A percentile compares a stretch with the other conserved stretches of the same genome.
phyloP scores from a whole-genome alignment of 163 green algal genomes.

The Coccomyxa subellipsoidea region DNA sequence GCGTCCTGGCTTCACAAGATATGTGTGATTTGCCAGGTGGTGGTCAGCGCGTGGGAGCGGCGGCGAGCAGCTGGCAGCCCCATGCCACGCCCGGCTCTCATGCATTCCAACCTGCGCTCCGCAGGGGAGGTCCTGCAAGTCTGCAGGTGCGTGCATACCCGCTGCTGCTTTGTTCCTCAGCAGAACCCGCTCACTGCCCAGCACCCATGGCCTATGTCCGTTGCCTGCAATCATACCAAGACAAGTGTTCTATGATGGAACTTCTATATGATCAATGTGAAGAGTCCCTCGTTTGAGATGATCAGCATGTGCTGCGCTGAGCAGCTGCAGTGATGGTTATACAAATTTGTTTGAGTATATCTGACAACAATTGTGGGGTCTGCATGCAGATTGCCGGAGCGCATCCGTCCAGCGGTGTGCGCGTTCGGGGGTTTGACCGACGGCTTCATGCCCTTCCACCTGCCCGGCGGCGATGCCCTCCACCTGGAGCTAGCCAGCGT shows the following conservation, averaged over 20 bases:
- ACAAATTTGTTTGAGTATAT: not conserved
- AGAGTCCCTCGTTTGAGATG: not conserved
- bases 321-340: no score
- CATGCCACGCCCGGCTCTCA: conserved; percentile 41
- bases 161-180: not conserved
- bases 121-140: conserved; percentile 41
- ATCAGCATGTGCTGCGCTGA: no score
- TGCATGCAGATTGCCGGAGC: conserved; percentile 39
- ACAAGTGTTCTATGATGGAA: not conserved
- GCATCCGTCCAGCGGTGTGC: conserved; percentile 41
- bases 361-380: not conserved
- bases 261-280: not conserved
- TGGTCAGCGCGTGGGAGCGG: conserved; percentile 50
- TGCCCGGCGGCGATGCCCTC: not conserved
- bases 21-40: not conserved
- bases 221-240: not conserved
- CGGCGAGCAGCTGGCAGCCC: conserved; percentile 18
- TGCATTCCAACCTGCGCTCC: conserved; percentile 65
- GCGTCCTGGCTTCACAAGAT: no score
- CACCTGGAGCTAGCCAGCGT: conserved; percentile 41
- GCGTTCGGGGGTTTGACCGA: conserved; percentile 65
- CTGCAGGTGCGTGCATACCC: not conserved
- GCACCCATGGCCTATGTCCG: no score
- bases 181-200: no score
- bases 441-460: conserved; percentile 55